Conservation (phyloP, 352 stramenopile species). For the Phytophthora idaei region DNA sequence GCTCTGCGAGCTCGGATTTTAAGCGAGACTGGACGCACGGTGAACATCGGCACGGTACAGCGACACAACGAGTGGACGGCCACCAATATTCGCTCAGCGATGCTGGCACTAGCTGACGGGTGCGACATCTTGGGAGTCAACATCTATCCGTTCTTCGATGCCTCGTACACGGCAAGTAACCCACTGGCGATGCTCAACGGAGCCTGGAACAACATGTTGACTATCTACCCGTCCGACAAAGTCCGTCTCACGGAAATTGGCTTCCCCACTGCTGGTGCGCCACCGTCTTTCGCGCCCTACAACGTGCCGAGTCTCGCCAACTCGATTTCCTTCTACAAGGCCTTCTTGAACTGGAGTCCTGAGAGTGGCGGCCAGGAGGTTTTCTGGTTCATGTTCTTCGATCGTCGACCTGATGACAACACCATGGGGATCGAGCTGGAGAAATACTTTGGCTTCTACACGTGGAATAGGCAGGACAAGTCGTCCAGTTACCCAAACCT, state of each 20-base stretch:
- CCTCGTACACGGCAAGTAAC: slow-evolving; percentile 49
- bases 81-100: slow-evolving; percentile 28
- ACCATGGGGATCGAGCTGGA: slow-evolving; percentile 61
- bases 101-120: slow-evolving; percentile 49
- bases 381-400: slow-evolving; percentile 89
- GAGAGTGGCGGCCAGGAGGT: slow-evolving; percentile 43
- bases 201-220: slow-evolving; percentile 62
- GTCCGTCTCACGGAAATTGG: slow-evolving; percentile 73
- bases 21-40: slow-evolving; percentile 32
- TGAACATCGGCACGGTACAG: slow-evolving; percentile 79
- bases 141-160: slow-evolving; percentile 82
- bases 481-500: slow-evolving; percentile 44
- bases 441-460: slow-evolving; percentile 81
- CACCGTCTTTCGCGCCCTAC: slow-evolving; percentile 37
- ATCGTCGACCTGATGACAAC: slow-evolving; percentile 55
- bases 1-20: slow-evolving; percentile 39
- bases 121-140: slow-evolving; percentile 85
- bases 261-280: slow-evolving; percentile 52
- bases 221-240: slow-evolving; percentile 52
- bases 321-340: slow-evolving; percentile 63
- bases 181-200: slow-evolving; percentile 59
- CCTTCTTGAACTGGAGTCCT: slow-evolving; percentile 67
- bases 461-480: slow-evolving; percentile 46
- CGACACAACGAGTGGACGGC: slow-evolving; percentile 68
- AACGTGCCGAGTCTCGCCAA: slow-evolving; percentile 62